Conservation (phyloP, 2,329 filamentous ascomycete genomes). For the Xylariaceae sp. region DNA sequence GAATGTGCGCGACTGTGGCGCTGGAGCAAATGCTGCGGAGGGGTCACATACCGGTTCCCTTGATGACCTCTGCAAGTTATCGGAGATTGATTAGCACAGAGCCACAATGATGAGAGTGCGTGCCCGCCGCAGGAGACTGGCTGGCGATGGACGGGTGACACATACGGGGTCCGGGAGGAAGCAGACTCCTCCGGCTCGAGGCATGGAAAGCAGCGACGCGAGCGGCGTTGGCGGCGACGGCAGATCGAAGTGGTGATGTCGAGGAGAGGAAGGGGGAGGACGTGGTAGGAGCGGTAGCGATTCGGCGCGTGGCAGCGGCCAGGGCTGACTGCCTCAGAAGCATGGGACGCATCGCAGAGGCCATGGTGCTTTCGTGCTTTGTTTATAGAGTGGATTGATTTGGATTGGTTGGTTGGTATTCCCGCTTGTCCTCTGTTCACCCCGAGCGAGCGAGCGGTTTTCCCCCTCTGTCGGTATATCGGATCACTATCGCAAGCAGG, state of each 20-base stretch:
- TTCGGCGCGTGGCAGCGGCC: constrained; percentile 36
- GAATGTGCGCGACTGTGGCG: no score
- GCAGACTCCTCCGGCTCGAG: constrained; percentile 65
- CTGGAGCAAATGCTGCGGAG: no score
- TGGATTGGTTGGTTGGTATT: neutral
- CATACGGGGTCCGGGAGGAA: constrained; percentile 83
- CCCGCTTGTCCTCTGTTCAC: no score
- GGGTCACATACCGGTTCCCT: constrained; percentile 60
- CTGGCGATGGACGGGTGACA: constrained; percentile 26
- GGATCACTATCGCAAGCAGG: no score
- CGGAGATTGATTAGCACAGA: constrained; percentile 39
- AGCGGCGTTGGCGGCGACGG: constrained; percentile 34
- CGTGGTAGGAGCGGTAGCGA: constrained; percentile 25
- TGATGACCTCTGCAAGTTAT: constrained; percentile 61
- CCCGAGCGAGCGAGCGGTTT: no score
- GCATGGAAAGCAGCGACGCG: constrained; percentile 81
- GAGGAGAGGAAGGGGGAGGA: constrained; percentile 27
- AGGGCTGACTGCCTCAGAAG: constrained; percentile 50
- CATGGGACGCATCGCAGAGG: constrained; percentile 50
- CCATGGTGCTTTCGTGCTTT: constrained; percentile 48
- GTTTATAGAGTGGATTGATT: no score
- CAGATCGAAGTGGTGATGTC: constrained; percentile 26
- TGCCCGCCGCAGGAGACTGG: no score
- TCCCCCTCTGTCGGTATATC: no score
- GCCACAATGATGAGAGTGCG: constrained; percentile 1